phyloP scores from a whole-genome alignment of 163 green algal genomes.

The Coccomyxa subellipsoidea region DNA sequence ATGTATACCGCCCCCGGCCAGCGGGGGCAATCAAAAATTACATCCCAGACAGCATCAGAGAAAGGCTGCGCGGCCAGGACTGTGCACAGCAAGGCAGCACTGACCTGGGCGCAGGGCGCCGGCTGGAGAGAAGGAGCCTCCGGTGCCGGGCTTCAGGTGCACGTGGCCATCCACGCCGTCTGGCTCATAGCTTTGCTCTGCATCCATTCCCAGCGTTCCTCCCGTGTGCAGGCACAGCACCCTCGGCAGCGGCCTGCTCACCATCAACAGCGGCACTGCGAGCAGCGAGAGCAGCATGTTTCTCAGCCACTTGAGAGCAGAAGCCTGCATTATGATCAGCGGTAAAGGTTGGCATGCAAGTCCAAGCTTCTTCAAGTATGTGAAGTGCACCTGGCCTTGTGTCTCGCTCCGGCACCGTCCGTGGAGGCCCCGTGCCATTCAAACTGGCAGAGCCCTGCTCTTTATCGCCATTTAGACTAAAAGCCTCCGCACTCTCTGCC shows the following conservation, averaged over 20 bases:
- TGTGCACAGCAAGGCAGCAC: too few relatives aligned
- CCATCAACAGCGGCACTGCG: conserved; percentile 21
- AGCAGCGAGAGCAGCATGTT: background rate
- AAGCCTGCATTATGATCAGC: background rate
- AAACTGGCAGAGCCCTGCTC: background rate
- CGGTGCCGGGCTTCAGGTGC: conserved; percentile 40
- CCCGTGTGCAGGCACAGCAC: conserved; percentile 86
- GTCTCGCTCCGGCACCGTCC: background rate
- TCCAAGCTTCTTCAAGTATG: too few relatives aligned
- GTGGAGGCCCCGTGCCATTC: background rate
- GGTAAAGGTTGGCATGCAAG: too few relatives aligned
- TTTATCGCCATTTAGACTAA: background rate
- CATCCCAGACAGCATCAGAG: too few relatives aligned
- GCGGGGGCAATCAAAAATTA: too few relatives aligned
- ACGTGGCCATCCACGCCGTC: conserved; percentile 37
- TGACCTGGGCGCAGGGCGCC: background rate
- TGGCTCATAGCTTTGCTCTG: conserved; percentile 26
- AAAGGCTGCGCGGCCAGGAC: too few relatives aligned
- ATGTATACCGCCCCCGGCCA: too few relatives aligned
- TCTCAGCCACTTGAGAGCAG: background rate
- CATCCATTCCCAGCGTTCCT: conserved; percentile 52
- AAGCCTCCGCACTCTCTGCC: background rate
- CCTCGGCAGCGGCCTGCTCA: conserved; percentile 65
- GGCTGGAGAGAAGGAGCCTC: conserved; percentile 34
- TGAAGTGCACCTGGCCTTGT: background rate